Base-by-base conservation (phyloP, 768 basidiomycete species). In the Mycena leptocephala region DNA sequence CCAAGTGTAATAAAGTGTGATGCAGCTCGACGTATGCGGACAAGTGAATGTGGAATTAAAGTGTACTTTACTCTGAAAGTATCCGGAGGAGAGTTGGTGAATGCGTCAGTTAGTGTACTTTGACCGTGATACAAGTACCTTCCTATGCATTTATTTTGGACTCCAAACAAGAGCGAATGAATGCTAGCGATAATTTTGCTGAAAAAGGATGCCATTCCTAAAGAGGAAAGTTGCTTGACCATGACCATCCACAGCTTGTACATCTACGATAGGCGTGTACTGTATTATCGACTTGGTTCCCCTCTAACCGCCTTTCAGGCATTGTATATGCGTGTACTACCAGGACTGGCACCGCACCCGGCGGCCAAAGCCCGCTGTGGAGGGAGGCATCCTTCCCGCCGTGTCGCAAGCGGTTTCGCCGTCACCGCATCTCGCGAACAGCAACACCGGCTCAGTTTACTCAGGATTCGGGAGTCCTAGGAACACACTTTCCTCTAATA, bases 181-280 rank as follows among this genome's bases (percentile, higher is more conserved):
- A 46, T 20, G 14, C 43, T 14, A 46, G 43, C 18, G 18, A 46
- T 8, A 41, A 41, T 41, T 41, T 41, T 46, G n/a, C n/a, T n/a
- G n/a, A n/a, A n/a, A n/a, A n/a, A n/a, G n/a, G n/a, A n/a, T n/a
- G 39, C 22, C 10, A 35, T 30, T 75, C 55, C 71, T 20, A 46
- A 72, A 72, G 37, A 33, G 62, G 71, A 56, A 72, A 20, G n/a
- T n/a, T n/a, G 41, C n/a, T 61, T 30, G 30, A 78, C 66, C 61
- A 97, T 97, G 96, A 97, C 96, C 28, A 96, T 98, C 80, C 92
- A 93, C 86, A 96, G 96, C 77, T 88, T 99, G 56, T 99, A 99
- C 88, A 94, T 99, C 79, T 99, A 93, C 83, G 97, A 99, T 85
- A 92, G 96, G 95, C 92, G 82, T 79, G 91, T 85, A 61, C 58